Conservation (phyloP, 257 asterid species). For the Solanum medicagineum region DNA sequence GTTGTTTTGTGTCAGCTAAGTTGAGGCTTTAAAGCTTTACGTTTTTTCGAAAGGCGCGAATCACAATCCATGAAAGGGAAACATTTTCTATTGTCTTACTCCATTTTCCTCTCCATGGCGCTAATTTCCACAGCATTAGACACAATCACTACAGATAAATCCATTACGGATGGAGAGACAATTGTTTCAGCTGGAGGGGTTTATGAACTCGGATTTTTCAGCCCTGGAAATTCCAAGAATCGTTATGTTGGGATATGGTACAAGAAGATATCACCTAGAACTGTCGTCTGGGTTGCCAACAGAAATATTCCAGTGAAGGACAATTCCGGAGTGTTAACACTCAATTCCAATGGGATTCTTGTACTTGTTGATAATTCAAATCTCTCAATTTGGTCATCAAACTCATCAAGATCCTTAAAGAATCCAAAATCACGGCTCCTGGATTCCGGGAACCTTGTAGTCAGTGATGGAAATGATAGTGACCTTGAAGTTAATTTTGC, state of each 20-base stretch:
- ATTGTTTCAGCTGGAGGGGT: neutral
- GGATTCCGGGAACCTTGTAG: conserved; percentile 5
- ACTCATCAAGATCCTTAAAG: neutral
- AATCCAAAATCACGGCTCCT: conserved; percentile 1
- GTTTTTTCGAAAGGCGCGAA: neutral
- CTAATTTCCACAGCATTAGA: neutral
- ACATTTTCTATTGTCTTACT: neutral
- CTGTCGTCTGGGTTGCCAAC: conserved; percentile 14
- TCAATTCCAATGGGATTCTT: neutral
- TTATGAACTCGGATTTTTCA: neutral
- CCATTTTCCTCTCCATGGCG: neutral
- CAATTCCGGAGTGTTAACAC: neutral
- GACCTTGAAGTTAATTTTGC: neutral
- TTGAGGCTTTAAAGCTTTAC: neutral
- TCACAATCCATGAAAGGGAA: neutral
- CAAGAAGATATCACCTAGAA: neutral
- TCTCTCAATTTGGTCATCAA: conserved; percentile 2
- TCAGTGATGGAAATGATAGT: neutral
- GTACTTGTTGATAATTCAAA: neutral
- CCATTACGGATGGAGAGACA: neutral
- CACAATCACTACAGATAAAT: neutral
- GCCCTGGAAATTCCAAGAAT: neutral
- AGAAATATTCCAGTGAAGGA: neutral
- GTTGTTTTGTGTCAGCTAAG: neutral
- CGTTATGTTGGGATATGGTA: neutral